These are phyloP conservation scores for Paramecium sexaurelia DNA, from an alignment of 73 alveolate species.

Conservation along the genomic window DNA sequence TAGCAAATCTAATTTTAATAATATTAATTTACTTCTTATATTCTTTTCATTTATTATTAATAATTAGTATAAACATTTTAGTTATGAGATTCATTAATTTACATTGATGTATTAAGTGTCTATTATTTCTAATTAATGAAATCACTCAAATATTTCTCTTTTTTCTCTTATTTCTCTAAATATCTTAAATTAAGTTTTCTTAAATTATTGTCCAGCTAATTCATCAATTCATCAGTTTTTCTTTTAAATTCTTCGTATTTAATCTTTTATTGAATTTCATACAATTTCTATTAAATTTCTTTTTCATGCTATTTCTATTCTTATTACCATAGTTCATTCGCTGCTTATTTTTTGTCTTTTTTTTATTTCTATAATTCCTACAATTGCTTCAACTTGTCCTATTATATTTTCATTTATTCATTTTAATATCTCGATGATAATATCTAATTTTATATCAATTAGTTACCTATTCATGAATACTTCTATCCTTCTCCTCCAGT, in stretches of 20 bases:
- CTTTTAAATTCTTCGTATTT: conserved; percentile 30
- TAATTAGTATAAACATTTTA: background rate
- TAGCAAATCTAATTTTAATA: background rate
- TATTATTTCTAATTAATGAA: background rate
- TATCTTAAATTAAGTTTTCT: background rate
- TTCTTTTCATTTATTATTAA: conserved; percentile 29
- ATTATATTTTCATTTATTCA: background rate
- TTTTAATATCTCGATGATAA: background rate
- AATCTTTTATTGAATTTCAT: conserved; percentile 3
- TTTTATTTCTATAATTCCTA: background rate
- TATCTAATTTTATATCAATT: background rate
- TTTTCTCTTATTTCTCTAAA: background rate
- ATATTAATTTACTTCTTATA: background rate
- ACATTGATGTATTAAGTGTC: background rate
- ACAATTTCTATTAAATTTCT: background rate
- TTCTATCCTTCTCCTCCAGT: background rate
- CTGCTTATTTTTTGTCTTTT: background rate
- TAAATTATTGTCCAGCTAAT: background rate
- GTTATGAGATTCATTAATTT: background rate
- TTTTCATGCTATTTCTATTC: conserved; percentile 27
- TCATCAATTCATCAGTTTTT: conserved; percentile 36
- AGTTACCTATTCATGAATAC: background rate
- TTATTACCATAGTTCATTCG: background rate
- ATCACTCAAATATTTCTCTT: background rate
- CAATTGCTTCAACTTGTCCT: background rate